phyloP scores from a whole-genome alignment of 1,139 yeast species.

The Kodamaea alishanica region DNA sequence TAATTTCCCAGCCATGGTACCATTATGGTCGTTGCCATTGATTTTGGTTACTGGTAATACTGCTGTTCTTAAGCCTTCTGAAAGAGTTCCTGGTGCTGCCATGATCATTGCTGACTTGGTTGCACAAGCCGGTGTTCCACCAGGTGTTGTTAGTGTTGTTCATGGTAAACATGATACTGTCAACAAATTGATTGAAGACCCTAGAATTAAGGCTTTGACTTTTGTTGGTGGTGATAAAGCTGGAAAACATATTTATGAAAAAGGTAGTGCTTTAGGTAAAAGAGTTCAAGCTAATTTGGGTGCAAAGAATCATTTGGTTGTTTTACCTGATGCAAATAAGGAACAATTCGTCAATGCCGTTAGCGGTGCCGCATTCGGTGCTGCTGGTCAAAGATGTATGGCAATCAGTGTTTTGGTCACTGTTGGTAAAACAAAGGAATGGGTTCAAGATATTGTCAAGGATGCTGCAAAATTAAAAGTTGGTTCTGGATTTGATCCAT shows the following conservation, averaged over 20 bases:
- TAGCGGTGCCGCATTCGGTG: constrained; percentile 79
- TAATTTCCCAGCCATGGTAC: constrained; percentile 85
- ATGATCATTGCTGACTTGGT: constrained; percentile 72
- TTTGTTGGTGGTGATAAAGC: constrained; percentile 79
- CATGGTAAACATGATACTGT: constrained; percentile 79
- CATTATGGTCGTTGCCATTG: constrained; percentile 78
- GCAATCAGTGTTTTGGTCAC: constrained; percentile 73
- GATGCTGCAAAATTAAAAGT: constrained; percentile 58
- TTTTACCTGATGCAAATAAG: constrained; percentile 71
- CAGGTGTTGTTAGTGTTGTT: constrained; percentile 70
- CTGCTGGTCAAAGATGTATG: constrained; percentile 86
- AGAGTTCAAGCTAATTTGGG: constrained; percentile 78
- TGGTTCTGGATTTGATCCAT: constrained; percentile 63
- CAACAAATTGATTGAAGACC: constrained; percentile 69
- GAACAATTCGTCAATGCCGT: constrained; percentile 63
- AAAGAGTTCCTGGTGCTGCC: constrained; percentile 78
- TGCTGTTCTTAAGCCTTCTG: constrained; percentile 72
- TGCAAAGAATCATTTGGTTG: constrained; percentile 73
- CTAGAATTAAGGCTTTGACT: constrained; percentile 73
- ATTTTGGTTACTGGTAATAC: constrained; percentile 77
- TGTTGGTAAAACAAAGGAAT: constrained; percentile 65
- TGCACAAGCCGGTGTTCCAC: constrained; percentile 73
- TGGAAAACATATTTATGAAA: constrained; percentile 67
- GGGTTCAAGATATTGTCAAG: constrained; percentile 59
- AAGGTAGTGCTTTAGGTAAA: constrained; percentile 68